Base-by-base conservation (phyloP, 2,329 filamentous ascomycete genomes). In the Xylariaceae sp. region DNA sequence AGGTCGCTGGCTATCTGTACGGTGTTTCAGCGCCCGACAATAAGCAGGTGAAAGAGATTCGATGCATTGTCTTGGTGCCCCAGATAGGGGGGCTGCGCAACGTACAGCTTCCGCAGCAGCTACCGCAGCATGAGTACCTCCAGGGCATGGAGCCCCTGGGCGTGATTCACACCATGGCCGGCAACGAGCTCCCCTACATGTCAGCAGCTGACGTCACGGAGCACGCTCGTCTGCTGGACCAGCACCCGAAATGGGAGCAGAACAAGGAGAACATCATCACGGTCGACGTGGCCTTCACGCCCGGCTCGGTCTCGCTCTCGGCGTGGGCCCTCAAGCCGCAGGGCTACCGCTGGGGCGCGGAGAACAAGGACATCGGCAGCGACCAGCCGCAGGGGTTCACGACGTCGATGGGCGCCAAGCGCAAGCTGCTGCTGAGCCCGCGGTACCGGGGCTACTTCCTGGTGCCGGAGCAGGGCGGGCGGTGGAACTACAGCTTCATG, bases 401-500 rank as follows among this genome's bases (percentile, higher is more conserved):
- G 37, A 93, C 87, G 17, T 78, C 69, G 38, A 94, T 96, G 76
- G 92, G 92, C 33, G 84, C 93, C 61, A 96, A 96, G 67, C 88
- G 87, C 49, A 94, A 98, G 65, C 68, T 98, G 35, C 67, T 98
- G 18, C 75, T 98, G 33, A 93, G 85, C 45, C 90, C 95, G 50
- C 85, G 89, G 59, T 94, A 95, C 58, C 78, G 84, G 48, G 93
- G 92, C 18, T 96, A 89, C 68, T 98, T 98, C 77, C 67, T 98
- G 35, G 88, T 96, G 15, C 92, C 92, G 0, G 89, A 95, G 53
- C n/a, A n/a, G n/a, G 81, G 82, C 35, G 80, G 80, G 42, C 72
- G 83, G 40, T 98, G 92, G 92, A 98, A 98, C 63, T 98, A 95
- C 67, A 92, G 84, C 59, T 98, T 98, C 70, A 87, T 96, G 80